Conservation (phyloP, 306 rosid genomes). For the Gleditsia sinensis region DNA sequence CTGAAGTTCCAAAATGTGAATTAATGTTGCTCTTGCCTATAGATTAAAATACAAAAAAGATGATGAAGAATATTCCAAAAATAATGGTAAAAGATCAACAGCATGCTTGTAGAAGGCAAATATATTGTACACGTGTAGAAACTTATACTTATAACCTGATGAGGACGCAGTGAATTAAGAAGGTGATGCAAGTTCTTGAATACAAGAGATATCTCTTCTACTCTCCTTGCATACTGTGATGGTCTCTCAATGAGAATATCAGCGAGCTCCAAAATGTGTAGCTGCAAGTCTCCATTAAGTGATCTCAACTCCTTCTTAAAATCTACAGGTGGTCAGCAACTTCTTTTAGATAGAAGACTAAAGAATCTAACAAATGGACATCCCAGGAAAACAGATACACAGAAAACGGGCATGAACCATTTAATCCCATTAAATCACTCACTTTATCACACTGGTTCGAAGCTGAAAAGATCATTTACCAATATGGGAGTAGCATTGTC, state of each 20-base stretch:
- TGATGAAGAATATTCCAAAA: background rate
- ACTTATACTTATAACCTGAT: constrained; percentile 52
- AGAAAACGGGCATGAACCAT: background rate
- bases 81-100: background rate
- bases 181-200: constrained; percentile 94
- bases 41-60: constrained; percentile 25
- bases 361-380: background rate
- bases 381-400: background rate
- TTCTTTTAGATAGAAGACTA: constrained; percentile 15
- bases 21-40: constrained; percentile 87
- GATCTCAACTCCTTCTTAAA: constrained; percentile 88
- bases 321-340: constrained; percentile 46
- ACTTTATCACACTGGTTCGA: background rate
- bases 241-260: constrained; percentile 94
- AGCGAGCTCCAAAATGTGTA: constrained; percentile 89
- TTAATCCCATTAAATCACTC: constrained; percentile 22
- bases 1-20: constrained; percentile 89
- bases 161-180: constrained; percentile 87
- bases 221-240: constrained; percentile 92
- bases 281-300: constrained; percentile 83
- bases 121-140: background rate
- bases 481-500: too few relatives aligned
- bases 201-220: constrained; percentile 91
- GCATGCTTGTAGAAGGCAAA: background rate
- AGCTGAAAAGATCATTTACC: background rate